Evolutionary conservation across 1,284 basidiomycete species (phyloP).

Genomic region (Ceratobasidium sp.): DNA sequence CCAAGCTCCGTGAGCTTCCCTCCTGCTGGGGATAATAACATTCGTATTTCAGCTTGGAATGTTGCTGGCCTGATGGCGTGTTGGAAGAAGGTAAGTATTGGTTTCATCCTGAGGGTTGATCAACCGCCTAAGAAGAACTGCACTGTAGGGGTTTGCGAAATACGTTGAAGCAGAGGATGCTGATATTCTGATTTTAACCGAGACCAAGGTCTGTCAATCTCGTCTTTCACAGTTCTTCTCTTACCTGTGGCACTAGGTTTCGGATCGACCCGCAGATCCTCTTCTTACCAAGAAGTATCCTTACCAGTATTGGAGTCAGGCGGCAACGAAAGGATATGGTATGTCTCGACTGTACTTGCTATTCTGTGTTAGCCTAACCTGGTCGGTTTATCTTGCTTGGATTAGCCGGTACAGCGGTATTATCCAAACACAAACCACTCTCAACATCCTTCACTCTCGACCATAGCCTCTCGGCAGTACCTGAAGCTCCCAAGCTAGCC

Average conservation of each 20-base stretch:
- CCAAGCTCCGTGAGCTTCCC: conserved; percentile 72
- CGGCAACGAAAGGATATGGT: conserved; percentile 81
- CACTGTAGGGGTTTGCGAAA: conserved; percentile 73
- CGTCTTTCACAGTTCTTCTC: background rate
- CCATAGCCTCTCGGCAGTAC: conserved; percentile 49
- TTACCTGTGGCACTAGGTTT: conserved; percentile 62
- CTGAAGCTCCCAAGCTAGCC: conserved; percentile 72
- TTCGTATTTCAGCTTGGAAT: conserved; percentile 79
- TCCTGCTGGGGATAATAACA: conserved; percentile 59
- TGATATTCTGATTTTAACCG: conserved; percentile 80
- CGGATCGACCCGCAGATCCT: conserved; percentile 70
- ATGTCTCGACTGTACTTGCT: conserved; percentile 43
- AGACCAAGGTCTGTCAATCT: conserved; percentile 71
- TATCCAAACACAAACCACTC: conserved; percentile 78
- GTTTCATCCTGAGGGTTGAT: conserved; percentile 18
- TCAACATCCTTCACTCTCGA: conserved; percentile 70
- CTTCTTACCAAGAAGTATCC: conserved; percentile 68
- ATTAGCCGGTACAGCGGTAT: conserved; percentile 82
- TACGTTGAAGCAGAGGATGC: conserved; percentile 86
- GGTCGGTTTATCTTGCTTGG: conserved; percentile 10
- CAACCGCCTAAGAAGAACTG: background rate
- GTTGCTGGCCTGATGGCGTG: conserved; percentile 74
- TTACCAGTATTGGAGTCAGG: conserved; percentile 78
- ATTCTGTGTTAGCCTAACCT: background rate
- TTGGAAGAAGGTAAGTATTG: conserved; percentile 69